Base-by-base conservation (phyloP, 1,139 yeast genomes). In the Candida tropicalis region DNA sequence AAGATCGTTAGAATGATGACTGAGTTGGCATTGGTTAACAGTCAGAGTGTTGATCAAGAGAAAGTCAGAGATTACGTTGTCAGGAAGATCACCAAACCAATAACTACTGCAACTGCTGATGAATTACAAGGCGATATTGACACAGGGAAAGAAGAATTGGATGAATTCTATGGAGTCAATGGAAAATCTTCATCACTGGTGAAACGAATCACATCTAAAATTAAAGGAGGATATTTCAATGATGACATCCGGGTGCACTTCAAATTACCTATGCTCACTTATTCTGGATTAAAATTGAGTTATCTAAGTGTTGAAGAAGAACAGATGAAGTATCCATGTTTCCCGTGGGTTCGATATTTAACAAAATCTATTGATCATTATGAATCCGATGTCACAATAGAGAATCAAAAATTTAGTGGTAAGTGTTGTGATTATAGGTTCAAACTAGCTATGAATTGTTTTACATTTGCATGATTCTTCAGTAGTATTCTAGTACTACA, bases 291-390 rank as follows among this genome's bases (percentile, higher is more conserved):
- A 16, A 67, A 61, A 42, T 55, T 73, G 24, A 70, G 63, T 27
- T 73, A 71, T 45, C 52, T 73, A 20, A 60, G 69, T 27, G 76
- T 73, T 5, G 73, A 69, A 27, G 77, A 72, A 47, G 70, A 65
- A 12, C 65, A 63, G 41, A 55, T 73, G 65, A 67, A 72, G 40
- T 73, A 73, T 47, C 61, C 76, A 0, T 68, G 77, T 48, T 73
- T 73, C 47, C 78, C 79, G 2, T 73, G 79, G 79, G 70, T 73
- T 5, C 58, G 75, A 42, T 73, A 73, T 45, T 47, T 62, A n/a
- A 69, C 77, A 1, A 63, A 64, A 41, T 57, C 71, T 1, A 29
- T 23, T 18, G 46, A 44, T 32, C 40, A 29, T 18, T 23, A 35
- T 13, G 39, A 38, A 5, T 17, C 24, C 11, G 31, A 18, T n/a